Evolutionary conservation across 768 basidiomycete species (phyloP).

Genomic region (Lentinula sp.): DNA sequence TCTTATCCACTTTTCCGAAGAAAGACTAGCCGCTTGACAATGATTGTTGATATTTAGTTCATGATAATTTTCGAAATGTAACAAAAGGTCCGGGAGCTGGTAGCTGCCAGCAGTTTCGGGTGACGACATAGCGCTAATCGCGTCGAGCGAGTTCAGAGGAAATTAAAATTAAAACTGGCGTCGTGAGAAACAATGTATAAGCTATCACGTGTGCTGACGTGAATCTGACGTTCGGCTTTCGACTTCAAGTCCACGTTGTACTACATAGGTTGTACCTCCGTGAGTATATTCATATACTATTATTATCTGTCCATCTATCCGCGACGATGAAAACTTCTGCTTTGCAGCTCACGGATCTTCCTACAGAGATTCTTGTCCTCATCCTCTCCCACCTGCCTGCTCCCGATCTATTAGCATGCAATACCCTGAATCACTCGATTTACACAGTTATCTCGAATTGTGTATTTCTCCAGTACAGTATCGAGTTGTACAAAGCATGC

Average conservation of each 20-base stretch:
- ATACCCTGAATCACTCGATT: conserved; percentile 15
- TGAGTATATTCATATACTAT: no score
- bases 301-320: no score
- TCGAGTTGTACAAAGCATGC: conserved; percentile 18
- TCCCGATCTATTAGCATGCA: conserved; percentile 18
- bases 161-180: no score
- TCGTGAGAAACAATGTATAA: no score
- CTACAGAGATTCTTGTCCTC: conserved; percentile 22
- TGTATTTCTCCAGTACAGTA: conserved; percentile 24
- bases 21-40: conserved; percentile 24
- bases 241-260: no score
- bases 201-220: no score
- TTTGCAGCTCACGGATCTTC: conserved; percentile 14
- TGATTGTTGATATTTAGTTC: conserved; percentile 33
- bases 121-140: background rate
- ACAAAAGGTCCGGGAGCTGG: conserved; percentile 36
- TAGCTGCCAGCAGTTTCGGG: conserved; percentile 19
- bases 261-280: no score
- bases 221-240: no score
- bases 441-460: conserved; percentile 21
- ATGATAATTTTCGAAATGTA: conserved; percentile 22
- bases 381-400: conserved; percentile 22
- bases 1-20: conserved; percentile 23
- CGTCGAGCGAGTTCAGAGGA: no score
- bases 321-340: background rate